Conservation (phyloP, 108 stramenopile species). For the Mediolabrus comicus region DNA sequence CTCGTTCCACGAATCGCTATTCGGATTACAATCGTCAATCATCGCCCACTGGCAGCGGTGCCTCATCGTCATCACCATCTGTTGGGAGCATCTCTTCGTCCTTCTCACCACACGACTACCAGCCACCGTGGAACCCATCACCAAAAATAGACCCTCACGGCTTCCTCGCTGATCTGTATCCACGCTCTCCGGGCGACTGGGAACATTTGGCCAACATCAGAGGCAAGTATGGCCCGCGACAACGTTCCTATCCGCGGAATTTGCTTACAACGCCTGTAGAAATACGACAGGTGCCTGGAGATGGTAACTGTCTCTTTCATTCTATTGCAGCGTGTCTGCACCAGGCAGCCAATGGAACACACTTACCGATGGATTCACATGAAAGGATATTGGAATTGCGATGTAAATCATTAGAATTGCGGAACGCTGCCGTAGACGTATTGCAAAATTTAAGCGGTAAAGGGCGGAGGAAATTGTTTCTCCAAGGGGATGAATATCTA, state of each 20-base stretch:
- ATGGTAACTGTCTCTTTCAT: slow-evolving; percentile 92
- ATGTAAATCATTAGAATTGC: slow-evolving; percentile 11
- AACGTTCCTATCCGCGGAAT: slow-evolving; percentile 1
- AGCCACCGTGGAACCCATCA: slow-evolving; percentile 83
- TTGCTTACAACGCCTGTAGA: slow-evolving; percentile 31
- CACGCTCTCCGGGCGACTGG: slow-evolving; percentile 71
- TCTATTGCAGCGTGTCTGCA: slow-evolving; percentile 46
- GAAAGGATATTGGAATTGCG: slow-evolving; percentile 18
- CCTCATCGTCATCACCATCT: neutral
- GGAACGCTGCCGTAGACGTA: slow-evolving; percentile 48
- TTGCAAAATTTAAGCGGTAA: slow-evolving; percentile 7
- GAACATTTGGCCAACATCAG: slow-evolving; percentile 53
- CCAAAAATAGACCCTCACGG: slow-evolving; percentile 71
- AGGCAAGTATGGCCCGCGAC: slow-evolving; percentile 32
- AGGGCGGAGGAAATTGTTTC: slow-evolving; percentile 62
- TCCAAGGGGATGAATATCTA: slow-evolving; percentile 85
- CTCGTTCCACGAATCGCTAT: slow-evolving; percentile 32
- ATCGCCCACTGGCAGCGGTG: too few relatives aligned
- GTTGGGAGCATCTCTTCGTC: neutral
- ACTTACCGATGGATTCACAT: slow-evolving; percentile 44
- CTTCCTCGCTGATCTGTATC: slow-evolving; percentile 55
- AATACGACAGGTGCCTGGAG: slow-evolving; percentile 92
- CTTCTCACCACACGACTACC: neutral
- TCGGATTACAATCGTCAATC: slow-evolving; percentile 5
- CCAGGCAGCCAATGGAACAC: slow-evolving; percentile 54